phyloP scores from a whole-genome alignment of 805 yeast genomes.

The Komagataella phaffii region DNA sequence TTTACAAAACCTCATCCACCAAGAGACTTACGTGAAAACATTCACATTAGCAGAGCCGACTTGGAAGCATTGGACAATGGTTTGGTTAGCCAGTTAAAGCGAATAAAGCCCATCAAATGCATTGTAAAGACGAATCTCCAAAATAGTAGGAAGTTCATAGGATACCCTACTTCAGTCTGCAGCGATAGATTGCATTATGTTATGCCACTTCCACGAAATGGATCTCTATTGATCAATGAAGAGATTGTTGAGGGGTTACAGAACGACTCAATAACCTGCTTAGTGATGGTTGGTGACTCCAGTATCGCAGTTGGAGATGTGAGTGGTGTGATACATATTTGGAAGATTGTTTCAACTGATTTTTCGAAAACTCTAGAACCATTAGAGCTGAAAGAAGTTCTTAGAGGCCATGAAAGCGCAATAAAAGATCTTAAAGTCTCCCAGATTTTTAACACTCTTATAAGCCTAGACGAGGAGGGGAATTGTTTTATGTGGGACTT shows the following conservation, averaged over 20 bases:
- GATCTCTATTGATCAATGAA: constrained; percentile 22
- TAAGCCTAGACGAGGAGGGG: constrained; percentile 45
- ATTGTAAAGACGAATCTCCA: constrained; percentile 4
- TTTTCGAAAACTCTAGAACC: constrained; percentile 7
- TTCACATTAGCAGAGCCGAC: background rate
- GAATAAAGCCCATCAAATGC: background rate
- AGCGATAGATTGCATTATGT: background rate
- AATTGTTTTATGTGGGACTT: constrained; percentile 53
- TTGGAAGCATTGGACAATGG: background rate
- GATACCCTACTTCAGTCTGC: background rate
- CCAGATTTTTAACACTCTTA: constrained; percentile 36
- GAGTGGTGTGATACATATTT: constrained; percentile 48
- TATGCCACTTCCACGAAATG: background rate
- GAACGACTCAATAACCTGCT: constrained; percentile 21
- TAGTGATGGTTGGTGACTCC: constrained; percentile 27
- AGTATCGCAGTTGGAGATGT: constrained; percentile 34
- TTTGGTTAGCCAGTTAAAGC: background rate
- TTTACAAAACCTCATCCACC: constrained; percentile 57
- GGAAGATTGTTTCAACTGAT: constrained; percentile 21
- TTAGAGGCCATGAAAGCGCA: constrained; percentile 44
- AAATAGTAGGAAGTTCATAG: constrained; percentile 1
- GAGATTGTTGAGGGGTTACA: constrained; percentile 29
- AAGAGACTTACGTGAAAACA: constrained; percentile 15
- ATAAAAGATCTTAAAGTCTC: constrained; percentile 35
- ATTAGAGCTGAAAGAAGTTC: constrained; percentile 26